A percentile compares a stretch with the other conserved stretches of the same genome.
Conservation (phyloP, 2,329 filamentous ascomycete genomes). For the Neopestalotiopsis sp. region DNA sequence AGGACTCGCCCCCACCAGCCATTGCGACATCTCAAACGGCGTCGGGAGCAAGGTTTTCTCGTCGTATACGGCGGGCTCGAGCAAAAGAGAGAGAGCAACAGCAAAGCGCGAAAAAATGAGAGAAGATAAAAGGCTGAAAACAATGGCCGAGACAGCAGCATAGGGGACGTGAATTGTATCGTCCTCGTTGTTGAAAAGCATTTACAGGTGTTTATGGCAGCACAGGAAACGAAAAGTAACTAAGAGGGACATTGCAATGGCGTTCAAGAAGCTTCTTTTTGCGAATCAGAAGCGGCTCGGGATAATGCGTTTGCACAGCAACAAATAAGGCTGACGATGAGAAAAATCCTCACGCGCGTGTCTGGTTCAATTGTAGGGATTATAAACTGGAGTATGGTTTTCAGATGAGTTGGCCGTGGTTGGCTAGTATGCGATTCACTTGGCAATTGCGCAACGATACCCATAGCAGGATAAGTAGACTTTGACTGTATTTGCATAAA, state of each 20-base stretch:
- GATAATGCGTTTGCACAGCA: background rate
- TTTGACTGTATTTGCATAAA: constrained; percentile 3
- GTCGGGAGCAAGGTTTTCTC: background rate
- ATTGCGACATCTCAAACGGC: background rate
- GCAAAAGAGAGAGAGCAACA: no score
- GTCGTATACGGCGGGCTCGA: background rate
- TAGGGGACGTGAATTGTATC: background rate
- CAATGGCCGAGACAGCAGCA: background rate
- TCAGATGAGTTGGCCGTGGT: background rate
- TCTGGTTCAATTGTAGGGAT: background rate
- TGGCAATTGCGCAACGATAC: background rate
- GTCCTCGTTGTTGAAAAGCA: background rate
- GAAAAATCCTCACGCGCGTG: background rate
- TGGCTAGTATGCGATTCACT: background rate
- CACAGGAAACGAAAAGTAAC: background rate
- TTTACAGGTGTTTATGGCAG: background rate
- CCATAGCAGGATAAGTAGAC: background rate
- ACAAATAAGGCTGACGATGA: background rate
- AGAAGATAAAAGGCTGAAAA: background rate
- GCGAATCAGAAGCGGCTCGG: background rate
- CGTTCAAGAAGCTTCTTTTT: background rate
- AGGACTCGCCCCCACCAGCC: background rate
- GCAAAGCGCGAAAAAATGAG: no score
- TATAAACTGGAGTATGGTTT: background rate
- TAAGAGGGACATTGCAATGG: background rate